Percentiles rank a stretch among this genome's conserved stretches.
phyloP scores from a whole-genome alignment of 768 basidiomycete species.

The Tricholoma sp. region DNA sequence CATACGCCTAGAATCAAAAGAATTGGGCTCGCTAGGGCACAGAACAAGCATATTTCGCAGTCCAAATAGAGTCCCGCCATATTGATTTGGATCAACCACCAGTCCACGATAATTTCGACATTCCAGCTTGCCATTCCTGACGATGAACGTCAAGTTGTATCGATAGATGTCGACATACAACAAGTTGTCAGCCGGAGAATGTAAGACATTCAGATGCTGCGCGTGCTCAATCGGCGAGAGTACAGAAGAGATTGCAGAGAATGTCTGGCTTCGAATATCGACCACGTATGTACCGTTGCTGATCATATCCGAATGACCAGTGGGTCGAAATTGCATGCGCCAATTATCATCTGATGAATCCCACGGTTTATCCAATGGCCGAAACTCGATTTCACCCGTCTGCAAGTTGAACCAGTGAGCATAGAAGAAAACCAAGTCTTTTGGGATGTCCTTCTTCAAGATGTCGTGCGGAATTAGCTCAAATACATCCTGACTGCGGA shows the following conservation, averaged over 20 bases:
- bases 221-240: slow-evolving; percentile 16
- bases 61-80: slow-evolving; percentile 39
- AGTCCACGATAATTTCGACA: slow-evolving; percentile 36
- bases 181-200: background rate
- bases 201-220: slow-evolving; percentile 9
- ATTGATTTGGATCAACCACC: slow-evolving; percentile 37
- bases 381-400: slow-evolving; percentile 23
- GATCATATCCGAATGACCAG: slow-evolving; percentile 1
- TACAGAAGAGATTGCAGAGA: slow-evolving; percentile 14
- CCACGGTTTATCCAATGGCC: slow-evolving; percentile 26
- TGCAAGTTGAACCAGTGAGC: slow-evolving; percentile 29
- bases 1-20: slow-evolving; percentile 22
- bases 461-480: slow-evolving; percentile 30
- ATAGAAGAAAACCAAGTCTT: slow-evolving; percentile 20
- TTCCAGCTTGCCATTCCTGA: slow-evolving; percentile 28
- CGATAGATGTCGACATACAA: slow-evolving; percentile 33
- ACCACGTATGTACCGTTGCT: slow-evolving; percentile 9
- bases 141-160: slow-evolving; percentile 34
- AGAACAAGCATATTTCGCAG: slow-evolving; percentile 36
- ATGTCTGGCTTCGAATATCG: slow-evolving; percentile 22
- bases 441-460: slow-evolving; percentile 25
- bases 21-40: slow-evolving; percentile 8
- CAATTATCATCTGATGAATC: slow-evolving; percentile 20
- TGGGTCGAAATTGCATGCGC: slow-evolving; percentile 18
- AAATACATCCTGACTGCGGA: slow-evolving; percentile 10